Percentiles rank a stretch among this genome's conserved stretches.
phyloP scores from a whole-genome alignment of 306 rosid species.

The Citrullus amarus region DNA sequence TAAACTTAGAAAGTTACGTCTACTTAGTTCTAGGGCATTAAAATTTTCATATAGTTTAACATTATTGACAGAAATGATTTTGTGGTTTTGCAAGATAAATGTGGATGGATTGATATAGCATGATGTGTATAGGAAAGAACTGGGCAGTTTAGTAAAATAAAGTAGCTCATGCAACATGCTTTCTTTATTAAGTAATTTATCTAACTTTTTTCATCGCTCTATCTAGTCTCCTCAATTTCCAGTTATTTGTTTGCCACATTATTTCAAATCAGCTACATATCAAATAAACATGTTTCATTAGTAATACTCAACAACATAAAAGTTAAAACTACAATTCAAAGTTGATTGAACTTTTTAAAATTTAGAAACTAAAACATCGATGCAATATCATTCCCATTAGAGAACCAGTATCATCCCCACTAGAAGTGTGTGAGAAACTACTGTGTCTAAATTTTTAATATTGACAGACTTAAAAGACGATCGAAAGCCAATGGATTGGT shows the following conservation, averaged over 20 bases:
- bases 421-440: background rate
- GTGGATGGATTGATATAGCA: background rate
- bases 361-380: background rate
- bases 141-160: background rate
- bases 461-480: slow-evolving; percentile 29
- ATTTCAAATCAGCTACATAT: background rate
- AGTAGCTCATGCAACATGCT: background rate
- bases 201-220: background rate
- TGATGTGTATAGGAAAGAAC: background rate
- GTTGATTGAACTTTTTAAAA: background rate
- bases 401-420: background rate
- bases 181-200: background rate
- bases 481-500: slow-evolving; percentile 55
- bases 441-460: background rate
- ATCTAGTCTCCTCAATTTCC: background rate
- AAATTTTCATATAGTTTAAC: background rate
- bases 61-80: background rate
- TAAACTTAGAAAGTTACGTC: background rate
- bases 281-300: background rate
- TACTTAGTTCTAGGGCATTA: background rate
- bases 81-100: background rate
- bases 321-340: background rate
- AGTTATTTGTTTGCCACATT: background rate
- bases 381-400: too few species aligned
- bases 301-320: background rate